Conservation (phyloP, 176 grass and related monocot species). For the Avena insularis region DNA sequence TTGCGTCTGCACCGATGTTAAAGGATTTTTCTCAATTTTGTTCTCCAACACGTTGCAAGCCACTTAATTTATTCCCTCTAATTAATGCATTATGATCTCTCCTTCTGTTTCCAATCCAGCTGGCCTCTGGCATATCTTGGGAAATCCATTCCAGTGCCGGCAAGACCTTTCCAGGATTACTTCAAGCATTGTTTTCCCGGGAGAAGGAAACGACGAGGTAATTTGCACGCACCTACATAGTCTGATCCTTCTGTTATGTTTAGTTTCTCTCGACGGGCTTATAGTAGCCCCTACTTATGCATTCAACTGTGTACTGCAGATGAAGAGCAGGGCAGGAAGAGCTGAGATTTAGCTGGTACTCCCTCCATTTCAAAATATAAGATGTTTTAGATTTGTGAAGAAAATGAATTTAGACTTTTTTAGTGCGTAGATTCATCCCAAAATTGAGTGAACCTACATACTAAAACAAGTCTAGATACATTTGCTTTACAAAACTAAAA, state of each 20-base stretch:
- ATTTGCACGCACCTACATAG: background rate
- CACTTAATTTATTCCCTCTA: background rate
- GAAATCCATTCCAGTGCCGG: constrained; percentile 66
- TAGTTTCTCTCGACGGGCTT: background rate
- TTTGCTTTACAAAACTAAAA: too few relatives aligned
- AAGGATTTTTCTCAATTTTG: background rate
- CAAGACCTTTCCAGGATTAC: constrained; percentile 51
- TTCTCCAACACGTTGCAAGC: background rate
- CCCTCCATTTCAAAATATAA: too few relatives aligned
- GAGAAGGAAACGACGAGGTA: constrained; percentile 53
- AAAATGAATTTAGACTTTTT: too few relatives aligned
- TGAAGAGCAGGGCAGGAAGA: constrained; percentile 42
- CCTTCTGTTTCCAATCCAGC: constrained; percentile 41
- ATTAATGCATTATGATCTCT: constrained; percentile 23
- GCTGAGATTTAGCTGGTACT: background rate
- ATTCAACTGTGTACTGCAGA: constrained; percentile 22
- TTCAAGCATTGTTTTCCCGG: constrained; percentile 38
- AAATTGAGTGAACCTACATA: too few relatives aligned
- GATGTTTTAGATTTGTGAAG: too few relatives aligned
- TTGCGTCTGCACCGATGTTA: background rate
- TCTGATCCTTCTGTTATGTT: background rate
- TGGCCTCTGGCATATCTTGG: constrained; percentile 69
- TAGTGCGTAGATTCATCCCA: too few relatives aligned
- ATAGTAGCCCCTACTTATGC: background rate
- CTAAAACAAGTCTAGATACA: too few relatives aligned